A percentile compares a stretch with the other conserved stretches of the same genome.
phyloP scores from a whole-genome alignment of 441 rosid species.

The Metrosideros polymorpha region DNA sequence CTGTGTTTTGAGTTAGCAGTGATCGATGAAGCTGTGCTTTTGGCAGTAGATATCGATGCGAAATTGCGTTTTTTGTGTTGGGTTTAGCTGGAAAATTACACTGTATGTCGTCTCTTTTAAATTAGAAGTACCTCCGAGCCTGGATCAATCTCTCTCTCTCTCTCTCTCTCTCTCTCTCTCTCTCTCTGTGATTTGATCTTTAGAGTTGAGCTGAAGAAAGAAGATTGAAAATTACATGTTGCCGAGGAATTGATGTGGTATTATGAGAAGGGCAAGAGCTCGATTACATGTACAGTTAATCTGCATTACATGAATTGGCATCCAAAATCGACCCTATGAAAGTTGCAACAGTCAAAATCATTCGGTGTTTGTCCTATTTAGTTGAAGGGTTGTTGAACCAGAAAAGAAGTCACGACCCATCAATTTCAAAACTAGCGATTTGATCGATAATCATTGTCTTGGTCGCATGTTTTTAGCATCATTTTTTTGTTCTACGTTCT shows the following conservation, averaged over 20 bases:
- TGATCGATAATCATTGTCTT: accelerated
- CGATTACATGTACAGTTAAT: not conserved
- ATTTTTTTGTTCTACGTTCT: not conserved
- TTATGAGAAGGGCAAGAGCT: too few relatives aligned
- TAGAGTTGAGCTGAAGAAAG: not conserved
- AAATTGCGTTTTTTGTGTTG: not conserved
- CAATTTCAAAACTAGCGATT: accelerated
- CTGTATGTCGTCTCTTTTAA: not conserved
- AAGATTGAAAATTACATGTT: not conserved
- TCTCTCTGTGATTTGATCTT: not conserved
- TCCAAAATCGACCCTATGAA: not conserved
- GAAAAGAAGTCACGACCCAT: accelerated
- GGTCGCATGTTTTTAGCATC: not conserved
- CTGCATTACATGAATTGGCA: not conserved
- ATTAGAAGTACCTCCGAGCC: not conserved
- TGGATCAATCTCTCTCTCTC: not conserved
- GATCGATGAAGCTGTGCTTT: not conserved
- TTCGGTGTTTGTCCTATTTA: not conserved
- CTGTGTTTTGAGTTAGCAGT: not conserved
- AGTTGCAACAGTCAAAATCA: not conserved
- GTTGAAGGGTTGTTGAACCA: accelerated
- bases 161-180: not conserved
- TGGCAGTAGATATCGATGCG: not conserved
- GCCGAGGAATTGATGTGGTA: not conserved
- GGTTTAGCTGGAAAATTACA: not conserved